A percentile compares a stretch with the other conserved stretches of the same genome.
phyloP scores from a whole-genome alignment of 768 basidiomycete genomes.

The Cyclocybe aegerita region DNA sequence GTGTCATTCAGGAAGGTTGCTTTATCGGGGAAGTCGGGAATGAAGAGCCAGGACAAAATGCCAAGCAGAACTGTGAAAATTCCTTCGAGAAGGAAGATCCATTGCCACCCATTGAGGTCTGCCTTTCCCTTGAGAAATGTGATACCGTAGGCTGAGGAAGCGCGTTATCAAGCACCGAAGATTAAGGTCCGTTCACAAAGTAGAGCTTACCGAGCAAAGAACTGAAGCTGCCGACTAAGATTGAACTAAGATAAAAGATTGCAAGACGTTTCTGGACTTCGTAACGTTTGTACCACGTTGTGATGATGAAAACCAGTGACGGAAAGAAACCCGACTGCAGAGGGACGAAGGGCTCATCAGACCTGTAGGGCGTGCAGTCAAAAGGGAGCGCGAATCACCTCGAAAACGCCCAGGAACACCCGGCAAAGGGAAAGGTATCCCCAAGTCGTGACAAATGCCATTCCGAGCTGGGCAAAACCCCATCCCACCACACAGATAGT shows the following conservation, averaged over 20 bases:
- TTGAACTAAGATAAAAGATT: slow-evolving; percentile 18
- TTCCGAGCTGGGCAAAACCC: slow-evolving; percentile 31
- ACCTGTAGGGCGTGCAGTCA: neutral
- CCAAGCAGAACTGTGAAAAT: slow-evolving; percentile 29
- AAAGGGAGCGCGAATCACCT: slow-evolving; percentile 11
- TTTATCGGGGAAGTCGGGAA: slow-evolving; percentile 35
- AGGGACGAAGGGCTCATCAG: slow-evolving; percentile 14
- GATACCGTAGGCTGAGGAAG: slow-evolving; percentile 25
- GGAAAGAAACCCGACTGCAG: slow-evolving; percentile 35
- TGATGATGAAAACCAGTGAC: slow-evolving; percentile 37
- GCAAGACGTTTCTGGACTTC: slow-evolving; percentile 35
- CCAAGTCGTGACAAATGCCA: slow-evolving; percentile 32
- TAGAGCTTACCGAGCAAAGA: slow-evolving; percentile 22
- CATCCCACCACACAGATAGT: slow-evolving; percentile 28
- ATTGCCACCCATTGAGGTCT: slow-evolving; percentile 33
- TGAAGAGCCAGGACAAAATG: slow-evolving; percentile 27
- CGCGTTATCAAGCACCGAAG: slow-evolving; percentile 17
- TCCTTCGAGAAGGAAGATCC: slow-evolving; percentile 37
- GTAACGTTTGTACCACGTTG: slow-evolving; percentile 40
- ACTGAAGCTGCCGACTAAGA: slow-evolving; percentile 13
- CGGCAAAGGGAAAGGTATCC: slow-evolving; percentile 24
- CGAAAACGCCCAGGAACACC: slow-evolving; percentile 28
- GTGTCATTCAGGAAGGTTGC: slow-evolving; percentile 33
- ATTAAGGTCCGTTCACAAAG: slow-evolving; percentile 27
- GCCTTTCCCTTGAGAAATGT: slow-evolving; percentile 25